Conservation (phyloP, 164 flowering plant genomes). For the Chloranthus sessilifolius region DNA sequence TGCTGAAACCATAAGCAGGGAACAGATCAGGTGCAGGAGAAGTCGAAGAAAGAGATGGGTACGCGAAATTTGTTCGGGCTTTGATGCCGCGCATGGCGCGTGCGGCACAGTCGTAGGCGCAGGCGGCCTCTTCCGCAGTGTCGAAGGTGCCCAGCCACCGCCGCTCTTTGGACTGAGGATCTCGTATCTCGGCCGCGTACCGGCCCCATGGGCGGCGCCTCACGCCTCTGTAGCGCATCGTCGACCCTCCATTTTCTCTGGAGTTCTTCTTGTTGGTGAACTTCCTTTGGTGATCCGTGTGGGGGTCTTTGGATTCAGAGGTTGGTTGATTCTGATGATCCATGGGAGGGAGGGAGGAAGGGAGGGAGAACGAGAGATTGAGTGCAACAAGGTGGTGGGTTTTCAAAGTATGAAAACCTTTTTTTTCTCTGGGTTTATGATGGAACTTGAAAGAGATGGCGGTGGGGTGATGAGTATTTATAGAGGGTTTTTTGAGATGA, state of each 20-base stretch:
- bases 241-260: constrained; percentile 9
- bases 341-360: constrained; percentile 4
- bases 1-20: neutral
- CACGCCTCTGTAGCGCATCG: constrained; percentile 74
- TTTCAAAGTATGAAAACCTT: neutral
- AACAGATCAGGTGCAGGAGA: neutral
- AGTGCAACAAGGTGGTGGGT: neutral
- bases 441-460: too few species aligned
- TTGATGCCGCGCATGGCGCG: constrained; percentile 81
- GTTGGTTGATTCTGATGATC: neutral
- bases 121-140: constrained; percentile 94
- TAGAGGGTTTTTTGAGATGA: too few species aligned
- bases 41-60: constrained; percentile 30
- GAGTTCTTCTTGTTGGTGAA: constrained; percentile 8
- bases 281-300: constrained; percentile 1
- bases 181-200: constrained; percentile 88
- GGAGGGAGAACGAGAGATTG: neutral
- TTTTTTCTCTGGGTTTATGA: too few species aligned
- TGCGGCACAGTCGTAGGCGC: constrained; percentile 91
- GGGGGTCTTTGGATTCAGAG: neutral
- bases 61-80: constrained; percentile 79
- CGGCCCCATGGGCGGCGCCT: constrained; percentile 96
- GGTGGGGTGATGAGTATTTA: too few species aligned
- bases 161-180: constrained; percentile 79
- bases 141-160: constrained; percentile 95